Evolutionary conservation across 768 basidiomycete genomes (phyloP).

Genomic region (Russula ochroleuca): DNA sequence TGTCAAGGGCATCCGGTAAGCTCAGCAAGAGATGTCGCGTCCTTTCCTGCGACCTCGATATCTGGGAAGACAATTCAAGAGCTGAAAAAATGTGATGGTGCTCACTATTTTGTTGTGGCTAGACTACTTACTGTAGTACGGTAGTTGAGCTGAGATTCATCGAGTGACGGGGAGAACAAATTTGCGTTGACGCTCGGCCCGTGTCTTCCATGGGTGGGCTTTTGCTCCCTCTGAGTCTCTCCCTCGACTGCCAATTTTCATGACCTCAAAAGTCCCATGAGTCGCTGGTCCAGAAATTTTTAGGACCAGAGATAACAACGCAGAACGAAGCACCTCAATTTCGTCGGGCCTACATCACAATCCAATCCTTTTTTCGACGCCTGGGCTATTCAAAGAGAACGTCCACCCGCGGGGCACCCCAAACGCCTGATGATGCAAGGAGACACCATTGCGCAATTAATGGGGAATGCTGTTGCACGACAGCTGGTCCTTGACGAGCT

Average conservation of each 20-base stretch:
- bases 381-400: not conserved
- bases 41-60: conserved; percentile 28
- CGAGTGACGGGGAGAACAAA: no score
- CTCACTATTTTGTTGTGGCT: conserved; percentile 13
- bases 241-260: no score
- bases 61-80: no score
- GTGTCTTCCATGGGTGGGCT: no score
- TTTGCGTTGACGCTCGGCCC: no score
- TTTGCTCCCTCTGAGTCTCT: no score
- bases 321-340: not conserved
- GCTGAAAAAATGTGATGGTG: not conserved
- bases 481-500: conserved; percentile 40
- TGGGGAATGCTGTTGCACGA: conserved; percentile 11
- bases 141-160: not conserved
- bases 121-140: not conserved
- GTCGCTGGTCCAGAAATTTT: not conserved
- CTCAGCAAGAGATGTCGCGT: conserved; percentile 27
- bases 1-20: not conserved
- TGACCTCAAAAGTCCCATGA: no score
- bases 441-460: not conserved
- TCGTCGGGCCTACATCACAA: not conserved
- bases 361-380: not conserved
- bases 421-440: not conserved
- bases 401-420: not conserved
- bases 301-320: not conserved